These are phyloP conservation scores for Penicillium salamii DNA, from an alignment of 495 filamentous ascomycete genomes.

Conservation along the genomic window DNA sequence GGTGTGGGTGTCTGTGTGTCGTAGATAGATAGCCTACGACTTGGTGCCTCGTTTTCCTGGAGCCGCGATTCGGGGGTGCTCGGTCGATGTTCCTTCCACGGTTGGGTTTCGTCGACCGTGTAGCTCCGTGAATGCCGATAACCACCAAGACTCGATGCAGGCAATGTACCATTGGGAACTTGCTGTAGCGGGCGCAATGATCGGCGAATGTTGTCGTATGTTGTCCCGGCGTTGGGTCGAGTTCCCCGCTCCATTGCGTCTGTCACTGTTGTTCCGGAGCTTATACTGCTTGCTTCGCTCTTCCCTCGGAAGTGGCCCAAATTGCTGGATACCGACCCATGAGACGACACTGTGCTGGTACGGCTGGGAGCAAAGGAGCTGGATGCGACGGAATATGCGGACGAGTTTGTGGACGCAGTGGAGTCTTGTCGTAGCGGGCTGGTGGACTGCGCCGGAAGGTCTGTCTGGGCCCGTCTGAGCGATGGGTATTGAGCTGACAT, in stretches of 20 bases:
- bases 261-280: constrained; percentile 38
- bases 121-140: constrained; percentile 43
- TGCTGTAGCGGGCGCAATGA: constrained; percentile 76
- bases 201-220: constrained; percentile 69
- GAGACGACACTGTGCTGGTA: constrained; percentile 75
- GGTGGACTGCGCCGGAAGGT: constrained; percentile 53
- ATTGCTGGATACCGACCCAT: constrained; percentile 56
- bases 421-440: constrained; percentile 71
- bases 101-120: constrained; percentile 40
- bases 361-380: constrained; percentile 64
- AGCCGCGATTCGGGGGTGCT: constrained; percentile 31
- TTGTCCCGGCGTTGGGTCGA: constrained; percentile 49
- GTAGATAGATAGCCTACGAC: constrained; percentile 18
- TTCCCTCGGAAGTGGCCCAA: constrained; percentile 70
- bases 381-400: constrained; percentile 69
- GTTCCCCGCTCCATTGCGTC: constrained; percentile 13
- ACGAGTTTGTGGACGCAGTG: constrained; percentile 75
- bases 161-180: constrained; percentile 52
- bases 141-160: constrained; percentile 24
- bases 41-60: constrained; percentile 34
- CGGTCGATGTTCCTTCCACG: constrained; percentile 34
- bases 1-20: constrained; percentile 33
- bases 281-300: constrained; percentile 61
- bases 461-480: constrained; percentile 64
- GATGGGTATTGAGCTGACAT: constrained; percentile 41